Base-by-base conservation (phyloP, 495 filamentous ascomycete genomes). In the Daldinia grandis region DNA sequence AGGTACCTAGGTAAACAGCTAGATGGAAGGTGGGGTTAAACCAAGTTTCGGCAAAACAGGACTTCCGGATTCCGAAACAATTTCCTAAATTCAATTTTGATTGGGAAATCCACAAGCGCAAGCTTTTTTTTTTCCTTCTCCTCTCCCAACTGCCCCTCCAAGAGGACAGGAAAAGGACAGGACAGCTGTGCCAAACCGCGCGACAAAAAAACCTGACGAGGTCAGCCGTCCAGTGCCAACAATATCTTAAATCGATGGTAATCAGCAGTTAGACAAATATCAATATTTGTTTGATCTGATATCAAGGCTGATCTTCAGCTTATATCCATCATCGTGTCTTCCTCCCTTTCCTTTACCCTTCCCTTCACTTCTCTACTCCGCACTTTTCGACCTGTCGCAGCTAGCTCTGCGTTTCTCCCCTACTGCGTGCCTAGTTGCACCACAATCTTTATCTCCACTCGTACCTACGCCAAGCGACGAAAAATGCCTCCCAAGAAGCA, bases 401-500 rank as follows among this genome's bases (percentile, higher is more conserved):
- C 88, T 86, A 88, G 87, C 79, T 87, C 87, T 90, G 88, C 87
- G 62, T 76, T 78, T 72, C 53, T 71, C 17, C 37, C 64, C 21
- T 42, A 50, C 47, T 27, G 55, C 62, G 80, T 82, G 79, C 80
- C 81, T 79, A 76, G 81, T 72, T 81, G 81, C 81, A 78, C 79
- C 50, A 35, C 78, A 78, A 42, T 82, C 74, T 78, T 77, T 72
- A 76, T 81, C 77, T 75, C 80, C 69, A 79, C 80, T 71, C 83
- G 85, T 74, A 78, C 78, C 64, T 85, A 85, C 80, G 81, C 81
- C 58, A 86, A 80, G 72, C 74, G 80, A 61, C 87, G 82, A 59
- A 91, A 82, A 76, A 93, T 93, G 91, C 85, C 90, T 79, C 91
- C 91, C 75, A 93, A 93, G 85, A 93, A 93, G 78, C 82, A 80